Evolutionary conservation across 306 rosid species (phyloP), one percentile per base, ranked within the genome.

Genomic region (Trifolium dubium): DNA sequence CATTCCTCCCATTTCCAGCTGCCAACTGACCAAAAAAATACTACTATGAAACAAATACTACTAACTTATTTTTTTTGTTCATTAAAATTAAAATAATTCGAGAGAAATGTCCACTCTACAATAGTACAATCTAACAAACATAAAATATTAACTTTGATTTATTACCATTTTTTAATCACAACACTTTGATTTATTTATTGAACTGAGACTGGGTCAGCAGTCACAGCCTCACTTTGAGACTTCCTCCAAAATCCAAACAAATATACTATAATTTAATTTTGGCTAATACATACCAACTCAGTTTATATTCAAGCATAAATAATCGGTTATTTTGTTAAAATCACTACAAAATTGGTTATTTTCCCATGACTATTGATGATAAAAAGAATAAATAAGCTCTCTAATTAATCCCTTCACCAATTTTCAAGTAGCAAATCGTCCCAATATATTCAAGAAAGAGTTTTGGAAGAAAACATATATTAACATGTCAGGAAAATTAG

Each of bases 1-100:
- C 83, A 37, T 82, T 63, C 55, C 53, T 54, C 49, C 69, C 77
- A 41, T 50, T 35, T 28, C 83, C 89, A 83, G 81, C 86, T 82
- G 81, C 56, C 69, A 30, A 63, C 35, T 23, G 29, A 67, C 34
- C 9, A 14, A 61, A 59, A 32, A 68, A 51, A 23, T 23, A 23
- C 10, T 23, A 23, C 10, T 23, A 64, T 29, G 15, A 55, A 64
- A 64, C 39, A 71, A 56, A 40, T 60, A 4, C 43, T 31, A 15
- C 47, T 39, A 49, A 15, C 32, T 32, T 32, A 0, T 29, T 34
- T 41, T 53, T 19, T 55, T 41, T 71, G 17, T 63, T 35, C 6
- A 6, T 35, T 35, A 2, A 35, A n/a, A n/a, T 35, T 37, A 37
- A 2, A 65, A 65, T 39, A 43, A 50, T 3, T 74, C 11, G 47